A percentile compares a stretch with the other conserved stretches of the same genome.
These are phyloP conservation scores for Neonothopanus nambi DNA, from an alignment of 1,284 basidiomycete species.

Conservation along the genomic window DNA sequence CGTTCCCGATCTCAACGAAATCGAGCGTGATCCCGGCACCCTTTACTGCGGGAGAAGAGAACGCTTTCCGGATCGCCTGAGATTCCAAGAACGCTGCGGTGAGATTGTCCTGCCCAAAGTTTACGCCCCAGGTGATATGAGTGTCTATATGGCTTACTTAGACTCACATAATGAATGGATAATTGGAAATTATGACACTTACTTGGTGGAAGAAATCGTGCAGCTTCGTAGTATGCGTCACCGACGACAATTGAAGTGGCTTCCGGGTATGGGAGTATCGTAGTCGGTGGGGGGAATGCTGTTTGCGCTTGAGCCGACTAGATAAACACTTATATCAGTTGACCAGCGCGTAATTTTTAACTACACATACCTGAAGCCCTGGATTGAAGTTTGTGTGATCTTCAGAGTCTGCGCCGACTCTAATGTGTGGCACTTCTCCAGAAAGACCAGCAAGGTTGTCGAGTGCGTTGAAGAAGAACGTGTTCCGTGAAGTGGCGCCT, in stretches of 20 bases:
- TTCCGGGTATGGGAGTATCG: constrained; percentile 63
- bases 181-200: not conserved
- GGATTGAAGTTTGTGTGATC: constrained; percentile 57
- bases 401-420: constrained; percentile 65
- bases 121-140: constrained; percentile 71
- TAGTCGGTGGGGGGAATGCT: constrained; percentile 49
- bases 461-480: constrained; percentile 58
- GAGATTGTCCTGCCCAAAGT: constrained; percentile 56
- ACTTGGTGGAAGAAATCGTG: constrained; percentile 55
- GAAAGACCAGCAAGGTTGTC: constrained; percentile 55
- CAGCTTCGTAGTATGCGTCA: constrained; percentile 49
- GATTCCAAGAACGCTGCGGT: constrained; percentile 62
- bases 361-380: constrained; percentile 37
- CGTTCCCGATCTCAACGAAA: constrained; percentile 64
- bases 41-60: constrained; percentile 42
- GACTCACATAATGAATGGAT: not conserved
- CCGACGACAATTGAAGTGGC: constrained; percentile 57
- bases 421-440: constrained; percentile 54
- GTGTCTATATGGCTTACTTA: constrained; percentile 29
- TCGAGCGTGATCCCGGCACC: constrained; percentile 50
- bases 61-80: constrained; percentile 54
- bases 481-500: constrained; percentile 48
- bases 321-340: not conserved
- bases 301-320: constrained; percentile 37
- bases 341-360: not conserved